Evolutionary conservation across 2,329 filamentous ascomycete species (phyloP), one percentile per base, ranked within the genome.

Genomic region (Sporothrix inflata): DNA sequence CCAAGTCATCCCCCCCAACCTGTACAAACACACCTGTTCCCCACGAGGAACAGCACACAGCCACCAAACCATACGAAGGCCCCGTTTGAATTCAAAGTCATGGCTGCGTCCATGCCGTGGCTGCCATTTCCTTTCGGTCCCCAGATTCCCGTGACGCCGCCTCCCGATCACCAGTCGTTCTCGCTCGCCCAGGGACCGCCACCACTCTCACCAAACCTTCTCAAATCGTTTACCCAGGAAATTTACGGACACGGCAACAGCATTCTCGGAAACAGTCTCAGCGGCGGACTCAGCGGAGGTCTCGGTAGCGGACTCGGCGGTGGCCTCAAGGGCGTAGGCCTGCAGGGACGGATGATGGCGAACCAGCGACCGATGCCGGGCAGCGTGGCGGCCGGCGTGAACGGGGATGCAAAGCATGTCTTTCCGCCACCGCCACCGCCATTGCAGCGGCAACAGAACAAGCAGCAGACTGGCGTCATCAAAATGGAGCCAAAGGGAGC

Each of bases 141-240:
- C 70, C 78, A 81, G 38, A 77, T 80, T 16, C 81, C 81, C 51
- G 79, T 82, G 61, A 82, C 82, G 7, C 82, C 81, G 67, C 81
- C 82, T 7, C 81, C 81, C 45, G 82, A 83, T 47, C 78, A 81
- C 70, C 78, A 79, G 49, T 76, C 78, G 4, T 82, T 83, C 72
- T 73, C 73, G 9, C 45, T 73, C 49, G 9, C 53, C 11, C 71
- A 72, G 19, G 65, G 45, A 53, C 73, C 72, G 11, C 72, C 71
- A 24, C 74, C 73, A 24, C 72, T 75, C 72, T 74, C 75, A 42
- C 72, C 74, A 19, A 61, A 73, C 24, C 45, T 74, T 38, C 34
- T 78, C 49, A 76, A 74, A 49, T 68, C 75, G 8, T 77, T 77
- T 73, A 72, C 76, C 49, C 73, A 73, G 60, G 76, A 77, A 24